Evolutionary conservation across 192 early-diverging fungal genomes (phyloP), one percentile per base, ranked within the genome.

Genomic region (Coemansia sp.): DNA sequence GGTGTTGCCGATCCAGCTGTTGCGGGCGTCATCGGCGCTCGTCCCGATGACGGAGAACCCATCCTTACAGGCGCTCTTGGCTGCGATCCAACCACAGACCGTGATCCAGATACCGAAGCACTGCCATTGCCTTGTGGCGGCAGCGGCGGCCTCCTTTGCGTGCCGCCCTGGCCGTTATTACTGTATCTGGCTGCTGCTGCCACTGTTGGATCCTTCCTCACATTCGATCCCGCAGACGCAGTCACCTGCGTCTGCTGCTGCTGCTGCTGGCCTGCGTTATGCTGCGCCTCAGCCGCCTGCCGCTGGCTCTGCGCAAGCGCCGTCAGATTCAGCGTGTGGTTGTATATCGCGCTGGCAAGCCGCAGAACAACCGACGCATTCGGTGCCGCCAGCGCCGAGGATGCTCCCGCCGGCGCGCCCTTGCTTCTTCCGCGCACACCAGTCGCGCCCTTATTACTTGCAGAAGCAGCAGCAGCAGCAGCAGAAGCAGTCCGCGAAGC

Each of bases 281-380:
- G 52, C 49, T 15, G n/a, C 15, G 32, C 32, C 1, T 32, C 32
- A 16, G 68, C 59, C 0, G 68, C 44, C 41, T 78, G 70, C 6
- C 58, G 61, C 61, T 72, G 67, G 18, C 49, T 57, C 63, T 78
- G 76, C 7, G 69, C 67, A 40, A 67, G 66, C 21, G 70, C n/a
- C 1, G 70, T 73, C 39, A 75, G 58, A 15, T 76, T 81, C 48
- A 82, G 68, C 41, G 75, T 82, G 47, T 82, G 79, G 66, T 72
- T 82, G 62, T 82, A 82, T 13, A 82, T 82, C n/a, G 74, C 79
- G 44, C 79, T 76, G 6, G 79, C 79, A 41, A 82, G 57, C 0
- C 79, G 66, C 71, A 82, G 52, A 11, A 82, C 75, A 12, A 70
- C 79, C 13, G 79, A 68, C 6, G 79, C 71, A 42, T 82, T 75